Conservation (phyloP, 257 asterid genomes). For the Plantago ovata region DNA sequence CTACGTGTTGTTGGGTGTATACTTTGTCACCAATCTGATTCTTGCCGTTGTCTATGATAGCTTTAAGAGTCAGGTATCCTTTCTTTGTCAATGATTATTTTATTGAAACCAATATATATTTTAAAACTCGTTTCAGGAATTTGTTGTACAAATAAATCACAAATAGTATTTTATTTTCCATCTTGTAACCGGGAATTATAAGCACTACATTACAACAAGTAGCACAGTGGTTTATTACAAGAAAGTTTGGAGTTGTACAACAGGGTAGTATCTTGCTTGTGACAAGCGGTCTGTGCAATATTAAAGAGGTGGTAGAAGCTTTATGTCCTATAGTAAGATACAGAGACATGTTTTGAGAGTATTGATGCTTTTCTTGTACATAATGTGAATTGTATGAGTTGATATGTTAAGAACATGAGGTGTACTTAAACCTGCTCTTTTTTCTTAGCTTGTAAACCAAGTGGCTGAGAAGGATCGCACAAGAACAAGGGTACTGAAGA, state of each 20-base stretch:
- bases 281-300: not conserved
- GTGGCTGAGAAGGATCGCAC: constrained; percentile 71
- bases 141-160: not conserved
- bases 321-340: constrained; percentile 13
- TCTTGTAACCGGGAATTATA: too few species aligned
- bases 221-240: not conserved
- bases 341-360: constrained; percentile 14
- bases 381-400: constrained; percentile 11
- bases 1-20: constrained; percentile 88
- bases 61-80: constrained; percentile 84
- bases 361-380: not conserved
- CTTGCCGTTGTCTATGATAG: constrained; percentile 99
- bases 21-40: constrained; percentile 95
- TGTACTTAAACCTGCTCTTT: constrained; percentile 17
- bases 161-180: too few species aligned
- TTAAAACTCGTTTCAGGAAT: constrained; percentile 11
- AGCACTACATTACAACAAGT: not conserved
- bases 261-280: constrained; percentile 4
- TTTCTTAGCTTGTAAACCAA: constrained; percentile 81
- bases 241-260: too few species aligned
- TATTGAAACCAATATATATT: constrained; percentile 13
- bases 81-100: constrained; percentile 12
- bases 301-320: constrained; percentile 3
- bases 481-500: constrained; percentile 73
- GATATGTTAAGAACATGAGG: constrained; percentile 4